Evolutionary conservation across 306 rosid species (phyloP), one percentile per base, ranked within the genome.

Genomic region (Adenanthera pavonina): DNA sequence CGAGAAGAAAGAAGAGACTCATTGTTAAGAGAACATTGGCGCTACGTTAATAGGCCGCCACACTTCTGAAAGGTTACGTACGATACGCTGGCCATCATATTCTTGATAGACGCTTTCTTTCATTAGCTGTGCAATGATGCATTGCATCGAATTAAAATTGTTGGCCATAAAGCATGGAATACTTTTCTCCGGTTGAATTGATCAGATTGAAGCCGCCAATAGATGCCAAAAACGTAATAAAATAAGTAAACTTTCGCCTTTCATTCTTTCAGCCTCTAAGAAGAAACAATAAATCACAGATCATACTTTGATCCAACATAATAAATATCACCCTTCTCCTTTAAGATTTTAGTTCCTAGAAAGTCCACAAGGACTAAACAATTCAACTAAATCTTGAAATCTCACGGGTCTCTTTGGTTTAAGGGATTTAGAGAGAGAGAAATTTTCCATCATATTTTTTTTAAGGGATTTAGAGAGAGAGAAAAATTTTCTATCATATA

Each of bases 81-180:
- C 47, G 78, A 69, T 38, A 48, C 67, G 67, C 73, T 61, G 73
- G 69, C 78, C 82, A 40, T 13, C 43, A 73, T 51, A 33, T 72
- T 71, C 70, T 61, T 12, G 35, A 71, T 76, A 19, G 49, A 44
- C 52, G 59, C 57, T 47, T 46, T 48, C 53, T 67, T 30, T 10
- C 25, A 8, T n/a, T 43, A 9, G 25, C 36, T 4, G 34, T 15
- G 30, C 30, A 25, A 52, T 3, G 3, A 78, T 72, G 43, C 79
- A 78, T 62, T 53, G 64, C 75, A 83, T 67, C 43, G 75, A 83
- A 71, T 71, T 71, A 41, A 34, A 51, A 25, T 19, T 40, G 43
- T 47, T 61, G 17, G 47, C 17, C 66, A 62, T 33, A 53, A 56
- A 51, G 67, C 46, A 72, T 40, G 35, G 75, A 72, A 78, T 44